Base-by-base conservation (phyloP, 179 eudicot species). In the Gypsophila paniculata region DNA sequence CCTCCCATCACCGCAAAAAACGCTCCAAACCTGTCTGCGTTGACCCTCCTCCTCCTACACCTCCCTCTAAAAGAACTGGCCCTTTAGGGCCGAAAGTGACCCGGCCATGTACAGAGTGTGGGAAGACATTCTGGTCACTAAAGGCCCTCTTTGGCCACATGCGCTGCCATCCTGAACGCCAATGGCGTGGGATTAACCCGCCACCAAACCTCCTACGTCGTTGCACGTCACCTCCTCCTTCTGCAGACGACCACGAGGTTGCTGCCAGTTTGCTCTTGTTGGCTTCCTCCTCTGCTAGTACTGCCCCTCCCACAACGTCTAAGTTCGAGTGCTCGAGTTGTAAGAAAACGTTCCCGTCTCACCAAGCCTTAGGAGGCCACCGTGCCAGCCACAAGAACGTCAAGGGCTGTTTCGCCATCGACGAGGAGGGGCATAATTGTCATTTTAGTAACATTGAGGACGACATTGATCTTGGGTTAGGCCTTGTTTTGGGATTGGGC, bases 101-200 rank as follows among this genome's bases (percentile, higher is more conserved):
- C 0, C 74, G 80, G 5, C 96, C 98, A 0, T 93, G 98, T 78
- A 89, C 80, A 2, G 98, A 93, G 75, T 91, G 98, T 49, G 97
- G 98, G 2, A 86, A 82, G 76, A 88, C 62, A 36, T 93, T 93
- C 65, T 89, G 96, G 93, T 93, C 98, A 0, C 76, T 83, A 86
- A 93, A 93, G 68, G 98, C 98, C 0, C 87, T 93, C 19, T 93
- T 86, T 9, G 98, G 98, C 14, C 98, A 93, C 84, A 93, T 93
- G 98, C 89, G 98, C 2, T 93, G 98, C 78, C 98, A 93, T 80
- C 98, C 98, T 0, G 96, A 93, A 44, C 88, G 98, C 19, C 86
- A 86, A 58, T 93, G 97, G 98, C 90, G 98, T 0, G 98, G 98
- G 2, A 91, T 93, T 22, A 88, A 89, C 82, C 96, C 96, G 9